These are phyloP conservation scores for Magnolia officinalis DNA, from an alignment of 164 flowering plant genomes.

Conservation along the genomic window DNA sequence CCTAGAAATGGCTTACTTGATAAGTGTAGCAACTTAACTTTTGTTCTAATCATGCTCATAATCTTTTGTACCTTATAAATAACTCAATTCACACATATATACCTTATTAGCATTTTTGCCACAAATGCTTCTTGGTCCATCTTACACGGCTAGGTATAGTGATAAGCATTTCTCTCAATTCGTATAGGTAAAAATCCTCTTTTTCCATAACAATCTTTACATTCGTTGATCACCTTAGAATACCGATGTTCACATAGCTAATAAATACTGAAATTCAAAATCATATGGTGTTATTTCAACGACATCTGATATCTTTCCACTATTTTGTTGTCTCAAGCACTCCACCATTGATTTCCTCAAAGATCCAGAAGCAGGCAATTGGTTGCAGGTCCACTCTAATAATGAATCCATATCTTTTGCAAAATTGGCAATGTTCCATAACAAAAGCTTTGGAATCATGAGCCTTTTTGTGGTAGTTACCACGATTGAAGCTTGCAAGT, in stretches of 20 bases:
- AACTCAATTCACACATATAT: too few species aligned
- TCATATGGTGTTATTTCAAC: conserved; percentile 69
- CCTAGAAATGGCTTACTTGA: too few species aligned
- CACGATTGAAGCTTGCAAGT: conserved; percentile 76
- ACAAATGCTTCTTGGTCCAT: too few species aligned
- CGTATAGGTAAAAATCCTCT: too few species aligned
- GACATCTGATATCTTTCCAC: conserved; percentile 29
- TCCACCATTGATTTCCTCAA: conserved; percentile 78
- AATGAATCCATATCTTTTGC: conserved; percentile 47
- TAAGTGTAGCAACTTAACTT: too few species aligned
- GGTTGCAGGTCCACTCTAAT: conserved; percentile 79
- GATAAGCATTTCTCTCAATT: too few species aligned
- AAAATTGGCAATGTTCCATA: conserved; percentile 55
- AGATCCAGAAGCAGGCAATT: conserved; percentile 74
- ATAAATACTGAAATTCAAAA: conserved; percentile 74
- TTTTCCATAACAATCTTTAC: too few species aligned
- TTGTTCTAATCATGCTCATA: too few species aligned
- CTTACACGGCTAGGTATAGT: too few species aligned
- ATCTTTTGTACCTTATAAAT: too few species aligned
- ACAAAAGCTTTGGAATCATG: conserved; percentile 62
- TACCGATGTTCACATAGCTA: conserved; percentile 29
- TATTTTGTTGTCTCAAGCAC: conserved; percentile 48
- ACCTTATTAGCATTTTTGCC: too few species aligned
- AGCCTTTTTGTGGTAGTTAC: conserved; percentile 62
- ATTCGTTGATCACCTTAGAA: too few species aligned